phyloP scores from a whole-genome alignment of 2,329 filamentous ascomycete species.

The Aspergillus sp. region DNA sequence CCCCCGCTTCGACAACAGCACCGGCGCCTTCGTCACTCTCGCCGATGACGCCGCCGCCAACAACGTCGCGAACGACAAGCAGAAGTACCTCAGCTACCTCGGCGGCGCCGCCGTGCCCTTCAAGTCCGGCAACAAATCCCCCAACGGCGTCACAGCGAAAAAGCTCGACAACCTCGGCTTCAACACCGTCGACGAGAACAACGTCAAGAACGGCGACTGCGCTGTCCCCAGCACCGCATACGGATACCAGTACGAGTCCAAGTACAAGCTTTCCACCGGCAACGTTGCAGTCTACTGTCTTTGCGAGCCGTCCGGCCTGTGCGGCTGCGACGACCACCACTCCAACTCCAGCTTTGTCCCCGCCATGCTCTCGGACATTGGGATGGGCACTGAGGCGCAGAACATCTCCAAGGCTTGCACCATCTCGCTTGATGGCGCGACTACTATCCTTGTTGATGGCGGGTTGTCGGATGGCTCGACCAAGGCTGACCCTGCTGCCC shows the following conservation, averaged over 20 bases:
- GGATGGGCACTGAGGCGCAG: not conserved
- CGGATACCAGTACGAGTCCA: not conserved
- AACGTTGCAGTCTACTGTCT: constrained; percentile 4
- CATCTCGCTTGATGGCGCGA: not conserved
- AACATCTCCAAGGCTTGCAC: not conserved
- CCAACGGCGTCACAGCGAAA: not conserved
- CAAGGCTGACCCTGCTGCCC: not conserved
- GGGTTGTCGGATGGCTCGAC: constrained; percentile 8
- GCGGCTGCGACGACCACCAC: constrained; percentile 7
- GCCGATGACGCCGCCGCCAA: not conserved
- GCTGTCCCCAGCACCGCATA: constrained; percentile 1
- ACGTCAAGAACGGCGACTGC: not conserved
- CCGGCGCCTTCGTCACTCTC: not conserved
- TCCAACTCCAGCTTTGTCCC: constrained; percentile 1
- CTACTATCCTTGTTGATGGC: not conserved
- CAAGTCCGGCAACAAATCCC: not conserved
- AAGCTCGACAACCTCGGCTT: not conserved
- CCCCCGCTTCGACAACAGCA: constrained; percentile 8
- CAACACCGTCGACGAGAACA: not conserved
- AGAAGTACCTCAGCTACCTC: constrained; percentile 5
- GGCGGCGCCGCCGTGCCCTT: constrained; percentile 4
- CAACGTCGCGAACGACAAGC: not conserved
- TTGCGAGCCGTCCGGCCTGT: constrained; percentile 2
- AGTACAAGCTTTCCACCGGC: not conserved
- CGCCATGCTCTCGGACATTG: not conserved